A percentile compares a stretch with the other conserved stretches of the same genome.
These are phyloP conservation scores for Sphaerulina musiva DNA, from an alignment of 2,329 filamentous ascomycete genomes.

Conservation along the genomic window DNA sequence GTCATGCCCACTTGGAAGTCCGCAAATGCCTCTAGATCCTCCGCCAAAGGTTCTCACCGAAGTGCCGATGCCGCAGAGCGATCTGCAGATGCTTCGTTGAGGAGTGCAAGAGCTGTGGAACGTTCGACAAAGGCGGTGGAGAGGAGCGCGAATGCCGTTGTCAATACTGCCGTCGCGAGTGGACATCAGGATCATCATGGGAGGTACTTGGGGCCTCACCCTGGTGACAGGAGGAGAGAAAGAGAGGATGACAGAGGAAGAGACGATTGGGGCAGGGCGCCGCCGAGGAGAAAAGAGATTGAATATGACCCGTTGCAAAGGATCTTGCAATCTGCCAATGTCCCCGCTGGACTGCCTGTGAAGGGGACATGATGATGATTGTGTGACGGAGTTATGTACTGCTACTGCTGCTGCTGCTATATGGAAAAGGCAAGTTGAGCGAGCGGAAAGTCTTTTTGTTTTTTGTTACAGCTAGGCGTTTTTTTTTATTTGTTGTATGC, in stretches of 20 bases:
- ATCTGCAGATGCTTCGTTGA: conserved; percentile 9
- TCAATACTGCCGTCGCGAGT: conserved; percentile 20
- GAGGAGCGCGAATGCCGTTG: conserved; percentile 18
- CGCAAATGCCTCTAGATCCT: conserved; percentile 9
- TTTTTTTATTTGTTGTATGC: background rate
- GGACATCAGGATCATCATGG: conserved; percentile 22
- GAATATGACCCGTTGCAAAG: conserved; percentile 6
- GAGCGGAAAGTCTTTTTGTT: background rate
- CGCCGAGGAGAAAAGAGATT: background rate
- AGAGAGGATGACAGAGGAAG: conserved; percentile 4
- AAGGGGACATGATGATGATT: background rate
- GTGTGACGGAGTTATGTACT: background rate
- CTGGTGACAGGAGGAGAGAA: conserved; percentile 3
- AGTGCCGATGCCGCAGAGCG: conserved; percentile 15
- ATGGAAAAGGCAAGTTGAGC: background rate
- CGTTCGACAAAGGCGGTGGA: conserved; percentile 8
- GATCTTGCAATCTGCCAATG: conserved; percentile 6
- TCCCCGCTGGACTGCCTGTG: conserved; percentile 1
- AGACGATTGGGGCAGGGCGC: background rate
- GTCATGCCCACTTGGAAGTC: conserved; percentile 15
- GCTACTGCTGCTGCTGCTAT: background rate
- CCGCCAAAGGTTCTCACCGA: conserved; percentile 13
- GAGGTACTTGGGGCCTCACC: conserved; percentile 15
- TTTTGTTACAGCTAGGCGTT: background rate
- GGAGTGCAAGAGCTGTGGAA: conserved; percentile 11